phyloP scores from a whole-genome alignment of 768 basidiomycete genomes.

The Termitomyces sp. region DNA sequence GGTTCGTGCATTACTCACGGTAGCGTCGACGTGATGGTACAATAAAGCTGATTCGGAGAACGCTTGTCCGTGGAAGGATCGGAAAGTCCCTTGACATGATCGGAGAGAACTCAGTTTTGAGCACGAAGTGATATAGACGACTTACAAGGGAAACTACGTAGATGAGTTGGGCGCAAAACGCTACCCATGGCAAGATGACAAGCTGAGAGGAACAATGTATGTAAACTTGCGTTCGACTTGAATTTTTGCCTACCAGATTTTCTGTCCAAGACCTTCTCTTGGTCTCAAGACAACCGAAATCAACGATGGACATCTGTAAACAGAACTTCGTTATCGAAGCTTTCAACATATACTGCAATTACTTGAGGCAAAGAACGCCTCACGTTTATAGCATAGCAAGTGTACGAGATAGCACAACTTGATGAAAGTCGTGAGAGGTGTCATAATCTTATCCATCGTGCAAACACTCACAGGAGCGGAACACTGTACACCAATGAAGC shows the following conservation, averaged over 20 bases:
- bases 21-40: not conserved
- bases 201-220: not conserved
- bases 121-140: not conserved
- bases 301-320: not conserved
- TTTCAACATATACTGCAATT: no score
- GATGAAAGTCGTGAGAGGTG: not conserved
- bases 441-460: not conserved
- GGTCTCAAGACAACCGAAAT: not conserved
- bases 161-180: not conserved
- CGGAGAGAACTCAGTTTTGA: not conserved
- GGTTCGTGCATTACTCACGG: not conserved
- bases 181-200: not conserved
- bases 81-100: not conserved
- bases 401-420: not conserved
- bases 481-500: not conserved
- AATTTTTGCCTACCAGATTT: not conserved
- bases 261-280: not conserved
- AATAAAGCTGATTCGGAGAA: not conserved
- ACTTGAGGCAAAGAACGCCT: not conserved
- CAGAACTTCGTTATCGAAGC: not conserved
- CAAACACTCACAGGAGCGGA: not conserved
- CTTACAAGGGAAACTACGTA: not conserved
- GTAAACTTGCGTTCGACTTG: not conserved
- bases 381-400: not conserved
- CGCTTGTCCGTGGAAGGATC: not conserved